Conservation (phyloP, 2,329 filamentous ascomycete genomes). For the Pochonia chlamydosporia region DNA sequence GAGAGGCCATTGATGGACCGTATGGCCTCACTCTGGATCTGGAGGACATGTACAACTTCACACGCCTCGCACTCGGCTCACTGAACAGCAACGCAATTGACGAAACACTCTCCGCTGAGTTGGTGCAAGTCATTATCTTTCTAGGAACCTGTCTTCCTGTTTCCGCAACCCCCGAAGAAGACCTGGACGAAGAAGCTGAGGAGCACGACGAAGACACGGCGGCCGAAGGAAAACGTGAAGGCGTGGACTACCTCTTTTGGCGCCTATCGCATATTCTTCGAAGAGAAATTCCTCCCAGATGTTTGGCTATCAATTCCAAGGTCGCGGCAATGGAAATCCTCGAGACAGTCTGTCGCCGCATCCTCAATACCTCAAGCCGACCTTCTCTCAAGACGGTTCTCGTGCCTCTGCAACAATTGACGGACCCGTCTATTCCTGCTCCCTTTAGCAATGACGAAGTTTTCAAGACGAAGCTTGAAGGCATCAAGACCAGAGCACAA, state of each 20-base stretch:
- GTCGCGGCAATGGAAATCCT: slow-evolving; percentile 70
- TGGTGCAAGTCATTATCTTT: slow-evolving; percentile 77
- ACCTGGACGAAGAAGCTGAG: slow-evolving; percentile 36
- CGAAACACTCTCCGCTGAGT: slow-evolving; percentile 71
- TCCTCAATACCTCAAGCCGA: slow-evolving; percentile 50
- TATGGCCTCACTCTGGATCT: slow-evolving; percentile 63
- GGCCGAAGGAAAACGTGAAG: slow-evolving; percentile 22
- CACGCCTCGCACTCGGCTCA: slow-evolving; percentile 41
- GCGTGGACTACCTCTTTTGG: slow-evolving; percentile 69
- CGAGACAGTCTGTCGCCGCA: slow-evolving; percentile 59
- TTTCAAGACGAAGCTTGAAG: slow-evolving; percentile 65
- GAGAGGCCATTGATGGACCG: slow-evolving; percentile 60
- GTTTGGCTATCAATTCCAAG: slow-evolving; percentile 64
- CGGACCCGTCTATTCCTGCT: slow-evolving; percentile 67
- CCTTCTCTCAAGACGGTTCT: slow-evolving; percentile 58
- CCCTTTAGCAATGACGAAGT: slow-evolving; percentile 65
- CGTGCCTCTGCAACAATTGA: slow-evolving; percentile 70
- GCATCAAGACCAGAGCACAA: slow-evolving; percentile 64
- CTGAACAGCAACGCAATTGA: slow-evolving; percentile 60
- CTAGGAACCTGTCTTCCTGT: slow-evolving; percentile 54
- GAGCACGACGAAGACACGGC: slow-evolving; percentile 33
- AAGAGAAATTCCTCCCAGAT: slow-evolving; percentile 61
- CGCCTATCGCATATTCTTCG: slow-evolving; percentile 75
- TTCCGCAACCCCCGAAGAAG: slow-evolving; percentile 30
- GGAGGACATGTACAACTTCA: slow-evolving; percentile 57